Evolutionary conservation across 73 alveolate genomes (phyloP), one percentile per base, ranked within the genome.

Genomic region (Paramecium caudatum): DNA sequence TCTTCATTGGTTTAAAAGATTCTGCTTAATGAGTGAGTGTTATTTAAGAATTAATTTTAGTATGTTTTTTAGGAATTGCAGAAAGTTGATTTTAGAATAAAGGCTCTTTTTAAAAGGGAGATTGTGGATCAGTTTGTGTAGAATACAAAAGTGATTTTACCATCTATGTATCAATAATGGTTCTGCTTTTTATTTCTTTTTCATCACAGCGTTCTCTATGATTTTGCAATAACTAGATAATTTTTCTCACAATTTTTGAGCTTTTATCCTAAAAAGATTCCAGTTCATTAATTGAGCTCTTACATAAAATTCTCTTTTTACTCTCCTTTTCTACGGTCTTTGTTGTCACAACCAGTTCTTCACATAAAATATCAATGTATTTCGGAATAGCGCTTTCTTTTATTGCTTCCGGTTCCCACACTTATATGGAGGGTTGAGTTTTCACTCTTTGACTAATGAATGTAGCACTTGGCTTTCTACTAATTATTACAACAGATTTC

Each of bases 1-100:
- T 74, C 21, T 39, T 74, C 69, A 74, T 74, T 16, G 69, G 68
- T 17, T 74, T 74, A 12, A 74, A 17, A 43, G 70, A 74, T 74
- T 74, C 69, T 21, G 48, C 19, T 37, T 37, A 19, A 16, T 74
- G 0, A 1, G 82, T 62, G 25, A 62, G 30, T 27, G 47, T 9
- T 9, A 62, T 13, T 62, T 62, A 19, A 21, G 70, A 1, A 9
- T 30, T 65, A 30, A 10, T 25, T 65, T 65, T 65, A 12, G 83
- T 65, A 4, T 65, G 49, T 12, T 43, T 65, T 65, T 65, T 65
- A 16, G 47, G 83, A n/a, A 33, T 65, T 5, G 23, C 80, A 27
- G 41, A 55, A 12, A 33, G 15, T 36, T 65, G 34, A 10, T 65
- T 25, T 65, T 33, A 8, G 39, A 36, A 65, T 30, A 65, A 27